These are phyloP conservation scores for Stropharia rugosoannulata DNA, from an alignment of 768 basidiomycete genomes.

Conservation along the genomic window DNA sequence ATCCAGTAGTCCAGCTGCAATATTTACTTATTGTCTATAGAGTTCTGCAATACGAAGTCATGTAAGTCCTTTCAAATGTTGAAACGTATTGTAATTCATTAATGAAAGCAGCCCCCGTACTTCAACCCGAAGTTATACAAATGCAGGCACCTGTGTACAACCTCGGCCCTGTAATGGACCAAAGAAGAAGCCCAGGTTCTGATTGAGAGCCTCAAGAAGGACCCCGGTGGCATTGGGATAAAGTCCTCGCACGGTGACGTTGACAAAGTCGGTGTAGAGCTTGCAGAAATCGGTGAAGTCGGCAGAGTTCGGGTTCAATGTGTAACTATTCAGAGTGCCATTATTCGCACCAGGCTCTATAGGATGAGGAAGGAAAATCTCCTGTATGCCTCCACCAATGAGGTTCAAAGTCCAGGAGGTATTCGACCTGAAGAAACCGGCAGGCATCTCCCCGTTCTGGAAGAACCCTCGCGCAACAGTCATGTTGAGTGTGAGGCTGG, in stretches of 20 bases:
- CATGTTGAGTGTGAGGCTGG: conserved; percentile 15
- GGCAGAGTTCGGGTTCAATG: conserved; percentile 17
- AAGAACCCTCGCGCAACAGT: conserved; percentile 20
- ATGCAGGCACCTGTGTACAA: conserved; percentile 16
- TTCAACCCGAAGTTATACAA: not conserved
- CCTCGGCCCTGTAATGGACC: conserved; percentile 2
- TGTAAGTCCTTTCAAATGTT: too few relatives aligned
- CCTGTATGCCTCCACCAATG: conserved; percentile 6
- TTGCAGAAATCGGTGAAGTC: conserved; percentile 15
- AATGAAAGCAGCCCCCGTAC: too few relatives aligned
- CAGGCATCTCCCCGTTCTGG: conserved; percentile 19
- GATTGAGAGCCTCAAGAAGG: conserved; percentile 16
- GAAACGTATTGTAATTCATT: too few relatives aligned
- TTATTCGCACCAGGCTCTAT: conserved; percentile 18
- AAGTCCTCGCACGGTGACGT: conserved; percentile 16
- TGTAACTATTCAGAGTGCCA: conserved; percentile 16
- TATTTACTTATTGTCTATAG: too few relatives aligned
- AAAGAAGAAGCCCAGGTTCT: conserved; percentile 15
- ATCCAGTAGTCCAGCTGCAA: too few relatives aligned
- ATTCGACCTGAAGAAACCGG: conserved; percentile 15
- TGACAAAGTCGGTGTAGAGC: conserved; percentile 21
- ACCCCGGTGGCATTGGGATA: conserved; percentile 19
- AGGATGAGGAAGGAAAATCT: conserved; percentile 9
- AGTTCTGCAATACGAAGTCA: too few relatives aligned
- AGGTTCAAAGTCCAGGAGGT: not conserved